Evolutionary conservation across 2,329 filamentous ascomycete genomes (phyloP).

Genomic region (Trichoderma sp.): DNA sequence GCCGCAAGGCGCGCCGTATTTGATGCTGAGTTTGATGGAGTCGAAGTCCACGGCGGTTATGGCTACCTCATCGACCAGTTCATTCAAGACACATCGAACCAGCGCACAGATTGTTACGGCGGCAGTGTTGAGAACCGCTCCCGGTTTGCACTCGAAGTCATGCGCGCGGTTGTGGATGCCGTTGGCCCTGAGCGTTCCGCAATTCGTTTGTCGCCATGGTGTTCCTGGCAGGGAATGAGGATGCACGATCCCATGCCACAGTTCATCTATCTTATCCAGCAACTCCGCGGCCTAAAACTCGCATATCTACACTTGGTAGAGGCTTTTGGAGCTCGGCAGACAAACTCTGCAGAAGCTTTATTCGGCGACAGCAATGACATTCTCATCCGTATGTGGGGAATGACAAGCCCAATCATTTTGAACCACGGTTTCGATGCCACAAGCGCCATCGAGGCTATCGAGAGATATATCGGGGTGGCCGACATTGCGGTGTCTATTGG

Average conservation of each 20-base stretch:
- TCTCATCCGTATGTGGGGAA: not conserved
- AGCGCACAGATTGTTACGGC: not conserved
- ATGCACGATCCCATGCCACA: not conserved
- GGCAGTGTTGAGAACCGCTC: constrained; percentile 6
- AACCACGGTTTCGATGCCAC: not conserved
- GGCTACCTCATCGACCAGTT: not conserved
- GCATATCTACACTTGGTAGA: not conserved
- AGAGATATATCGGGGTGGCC: not conserved
- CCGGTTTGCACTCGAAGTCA: not conserved
- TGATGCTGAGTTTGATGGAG: not conserved
- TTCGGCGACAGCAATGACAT: not conserved
- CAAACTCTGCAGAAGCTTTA: not conserved
- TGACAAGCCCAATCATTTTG: not conserved
- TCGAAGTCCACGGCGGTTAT: not conserved
- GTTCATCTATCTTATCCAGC: not conserved
- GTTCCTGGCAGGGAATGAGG: not conserved
- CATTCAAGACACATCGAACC: not conserved
- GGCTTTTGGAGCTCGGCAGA: not conserved
- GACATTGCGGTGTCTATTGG: not conserved
- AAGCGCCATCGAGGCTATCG: not conserved
- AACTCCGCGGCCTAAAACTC: not conserved
- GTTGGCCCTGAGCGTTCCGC: not conserved
- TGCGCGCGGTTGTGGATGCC: not conserved
- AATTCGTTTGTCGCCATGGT: not conserved
- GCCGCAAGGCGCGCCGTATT: not conserved